Evolutionary conservation across 2,329 filamentous ascomycete species (phyloP).

Genomic region (Apiospora aurea): DNA sequence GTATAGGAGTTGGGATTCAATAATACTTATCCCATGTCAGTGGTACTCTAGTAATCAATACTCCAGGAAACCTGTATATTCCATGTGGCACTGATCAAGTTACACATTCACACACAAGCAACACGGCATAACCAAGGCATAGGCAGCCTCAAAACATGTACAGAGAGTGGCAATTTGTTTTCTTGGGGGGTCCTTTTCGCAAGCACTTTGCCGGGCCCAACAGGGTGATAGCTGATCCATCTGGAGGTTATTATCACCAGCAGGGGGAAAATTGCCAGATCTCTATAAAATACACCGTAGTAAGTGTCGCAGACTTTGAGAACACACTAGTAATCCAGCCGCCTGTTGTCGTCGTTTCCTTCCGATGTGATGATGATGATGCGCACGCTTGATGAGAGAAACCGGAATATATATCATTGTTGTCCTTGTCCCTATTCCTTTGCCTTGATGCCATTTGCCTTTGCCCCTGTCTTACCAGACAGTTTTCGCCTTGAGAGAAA

Average conservation of each 20-base stretch:
- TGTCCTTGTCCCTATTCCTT: constrained; percentile 11
- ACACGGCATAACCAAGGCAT: background rate
- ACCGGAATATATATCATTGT: constrained; percentile 23
- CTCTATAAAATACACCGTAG: background rate
- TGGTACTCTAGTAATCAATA: no score
- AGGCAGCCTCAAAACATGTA: background rate
- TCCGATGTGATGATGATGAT: background rate
- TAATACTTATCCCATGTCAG: no score
- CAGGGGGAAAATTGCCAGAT: background rate
- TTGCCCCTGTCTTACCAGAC: constrained; percentile 15
- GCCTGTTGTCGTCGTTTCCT: background rate
- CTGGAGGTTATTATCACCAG: constrained; percentile 10
- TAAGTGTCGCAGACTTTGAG: background rate
- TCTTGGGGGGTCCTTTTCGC: background rate
- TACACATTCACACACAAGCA: background rate
- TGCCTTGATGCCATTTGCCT: constrained; percentile 13
- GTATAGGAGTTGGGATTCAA: no score
- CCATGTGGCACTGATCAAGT: background rate
- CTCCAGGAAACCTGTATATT: background rate
- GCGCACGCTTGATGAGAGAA: constrained; percentile 23
- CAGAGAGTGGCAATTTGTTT: constrained; percentile 8
- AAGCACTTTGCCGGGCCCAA: constrained; percentile 16
- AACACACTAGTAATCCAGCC: background rate
- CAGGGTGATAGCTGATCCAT: background rate
- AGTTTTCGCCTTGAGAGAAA: constrained; percentile 23